A percentile compares a stretch with the other conserved stretches of the same genome.
These are phyloP conservation scores for Cryptomeria japonica DNA, from an alignment of 75 land plant genomes.

Conservation along the genomic window DNA sequence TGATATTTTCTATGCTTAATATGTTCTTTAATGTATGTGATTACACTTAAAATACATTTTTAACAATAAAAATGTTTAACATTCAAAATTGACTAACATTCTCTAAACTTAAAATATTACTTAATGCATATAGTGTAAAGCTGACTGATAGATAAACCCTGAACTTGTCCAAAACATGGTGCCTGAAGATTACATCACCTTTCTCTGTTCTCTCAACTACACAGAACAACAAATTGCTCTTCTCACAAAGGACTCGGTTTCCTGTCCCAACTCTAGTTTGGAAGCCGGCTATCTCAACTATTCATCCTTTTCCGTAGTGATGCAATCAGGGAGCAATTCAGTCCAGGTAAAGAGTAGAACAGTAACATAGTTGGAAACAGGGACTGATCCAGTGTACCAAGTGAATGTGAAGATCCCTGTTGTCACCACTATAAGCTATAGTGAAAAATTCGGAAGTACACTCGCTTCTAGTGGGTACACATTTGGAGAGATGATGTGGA, in stretches of 20 bases:
- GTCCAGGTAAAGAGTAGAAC: slow-evolving; percentile 39
- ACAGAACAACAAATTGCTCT: slow-evolving; percentile 26
- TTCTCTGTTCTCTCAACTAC: slow-evolving; percentile 56
- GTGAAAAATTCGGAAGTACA: slow-evolving; percentile 13
- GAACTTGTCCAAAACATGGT: slow-evolving; percentile 73
- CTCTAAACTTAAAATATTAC: too few relatives aligned
- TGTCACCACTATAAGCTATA: slow-evolving; percentile 33
- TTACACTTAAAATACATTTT: too few relatives aligned
- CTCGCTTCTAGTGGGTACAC: background rate
- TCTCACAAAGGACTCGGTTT: slow-evolving; percentile 33
- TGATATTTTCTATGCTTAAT: too few relatives aligned
- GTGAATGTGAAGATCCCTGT: slow-evolving; percentile 35
- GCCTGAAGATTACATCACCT: slow-evolving; percentile 59
- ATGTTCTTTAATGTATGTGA: too few relatives aligned
- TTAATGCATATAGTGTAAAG: slow-evolving; percentile 18
- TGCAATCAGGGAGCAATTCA: slow-evolving; percentile 10
- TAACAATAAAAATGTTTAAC: too few relatives aligned
- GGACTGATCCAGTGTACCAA: slow-evolving; percentile 39
- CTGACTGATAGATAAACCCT: slow-evolving; percentile 47
- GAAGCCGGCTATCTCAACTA: slow-evolving; percentile 66
- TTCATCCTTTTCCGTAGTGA: slow-evolving; percentile 64
- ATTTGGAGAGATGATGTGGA: background rate
- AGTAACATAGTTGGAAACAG: slow-evolving; percentile 76
- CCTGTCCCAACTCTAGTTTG: slow-evolving; percentile 23
- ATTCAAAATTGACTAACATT: slow-evolving; percentile 51